Evolutionary conservation across 495 filamentous ascomycete genomes (phyloP).

Genomic region (Penicilliopsis zonata): DNA sequence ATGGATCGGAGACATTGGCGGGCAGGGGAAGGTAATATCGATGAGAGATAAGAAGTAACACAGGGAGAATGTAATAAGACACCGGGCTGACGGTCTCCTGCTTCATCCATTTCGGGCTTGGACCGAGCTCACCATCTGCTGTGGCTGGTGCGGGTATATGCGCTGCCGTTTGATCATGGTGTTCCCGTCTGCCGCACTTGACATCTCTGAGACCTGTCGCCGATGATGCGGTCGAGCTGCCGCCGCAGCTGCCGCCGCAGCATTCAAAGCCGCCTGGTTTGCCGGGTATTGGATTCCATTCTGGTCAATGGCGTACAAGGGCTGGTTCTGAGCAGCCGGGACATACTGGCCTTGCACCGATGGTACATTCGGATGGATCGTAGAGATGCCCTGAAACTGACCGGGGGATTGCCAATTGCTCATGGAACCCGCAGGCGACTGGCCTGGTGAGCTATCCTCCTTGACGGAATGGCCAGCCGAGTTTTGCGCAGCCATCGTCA

Average conservation of each 20-base stretch:
- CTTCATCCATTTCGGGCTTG: constrained; percentile 26
- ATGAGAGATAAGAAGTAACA: not conserved
- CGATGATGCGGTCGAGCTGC: constrained; percentile 37
- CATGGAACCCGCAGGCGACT: constrained; percentile 57
- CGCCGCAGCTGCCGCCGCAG: constrained; percentile 23
- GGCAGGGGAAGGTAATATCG: too few species aligned
- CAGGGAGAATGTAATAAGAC: not conserved
- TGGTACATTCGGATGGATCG: constrained; percentile 36
- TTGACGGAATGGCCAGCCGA: constrained; percentile 56
- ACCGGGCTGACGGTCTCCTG: not conserved
- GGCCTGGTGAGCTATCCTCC: constrained; percentile 70
- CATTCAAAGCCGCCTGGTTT: constrained; percentile 36
- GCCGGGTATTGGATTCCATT: constrained; percentile 40
- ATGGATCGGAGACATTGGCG: too few species aligned
- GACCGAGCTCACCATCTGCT: constrained; percentile 30
- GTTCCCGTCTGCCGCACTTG: constrained; percentile 39
- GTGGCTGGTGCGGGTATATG: constrained; percentile 43
- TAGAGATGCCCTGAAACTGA: constrained; percentile 52
- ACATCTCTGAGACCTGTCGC: constrained; percentile 56
- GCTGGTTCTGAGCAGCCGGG: constrained; percentile 26
- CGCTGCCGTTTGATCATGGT: constrained; percentile 50
- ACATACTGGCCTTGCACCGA: constrained; percentile 42
- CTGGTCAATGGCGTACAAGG: constrained; percentile 38
- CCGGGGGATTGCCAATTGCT: constrained; percentile 64
- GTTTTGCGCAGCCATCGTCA: constrained; percentile 36